Evolutionary conservation across 805 yeast species (phyloP).

Genomic region (Yamadazyma scolyti): DNA sequence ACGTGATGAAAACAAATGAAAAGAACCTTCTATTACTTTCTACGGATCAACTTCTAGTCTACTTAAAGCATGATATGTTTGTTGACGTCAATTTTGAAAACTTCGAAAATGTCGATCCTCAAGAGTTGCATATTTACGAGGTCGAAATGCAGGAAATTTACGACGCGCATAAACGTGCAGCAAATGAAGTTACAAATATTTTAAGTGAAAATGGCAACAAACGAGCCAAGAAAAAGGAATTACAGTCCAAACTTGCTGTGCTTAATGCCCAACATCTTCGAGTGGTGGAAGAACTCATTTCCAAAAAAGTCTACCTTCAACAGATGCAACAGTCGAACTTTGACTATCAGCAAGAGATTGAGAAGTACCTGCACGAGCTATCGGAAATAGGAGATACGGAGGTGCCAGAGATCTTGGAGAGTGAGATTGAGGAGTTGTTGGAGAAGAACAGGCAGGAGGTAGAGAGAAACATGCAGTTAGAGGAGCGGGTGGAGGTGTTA

Average conservation of each 20-base stretch:
- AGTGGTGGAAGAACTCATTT: constrained; percentile 83
- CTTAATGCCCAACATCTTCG: constrained; percentile 81
- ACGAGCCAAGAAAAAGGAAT: constrained; percentile 64
- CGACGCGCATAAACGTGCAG: constrained; percentile 59
- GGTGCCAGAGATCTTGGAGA: constrained; percentile 36
- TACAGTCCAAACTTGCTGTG: constrained; percentile 65
- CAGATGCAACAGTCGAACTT: constrained; percentile 71
- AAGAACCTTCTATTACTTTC: constrained; percentile 25
- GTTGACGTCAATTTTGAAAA: constrained; percentile 74
- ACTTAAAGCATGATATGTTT: constrained; percentile 70
- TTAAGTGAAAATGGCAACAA: constrained; percentile 67
- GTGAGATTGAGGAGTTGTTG: constrained; percentile 31
- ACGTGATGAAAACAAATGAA: constrained; percentile 70
- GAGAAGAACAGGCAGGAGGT: constrained; percentile 34
- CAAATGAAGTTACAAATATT: constrained; percentile 56
- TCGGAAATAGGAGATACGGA: constrained; percentile 31
- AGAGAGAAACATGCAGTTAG: constrained; percentile 35
- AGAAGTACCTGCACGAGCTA: constrained; percentile 21
- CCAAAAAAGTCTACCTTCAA: constrained; percentile 71
- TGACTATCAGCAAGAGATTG: constrained; percentile 49
- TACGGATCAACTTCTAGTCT: constrained; percentile 41
- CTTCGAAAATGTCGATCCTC: constrained; percentile 73
- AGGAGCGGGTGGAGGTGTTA: constrained; percentile 32
- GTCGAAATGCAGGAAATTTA: constrained; percentile 76
- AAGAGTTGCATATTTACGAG: constrained; percentile 64